phyloP scores from a whole-genome alignment of 2,329 filamentous ascomycete genomes.

The Cercospora janseana region DNA sequence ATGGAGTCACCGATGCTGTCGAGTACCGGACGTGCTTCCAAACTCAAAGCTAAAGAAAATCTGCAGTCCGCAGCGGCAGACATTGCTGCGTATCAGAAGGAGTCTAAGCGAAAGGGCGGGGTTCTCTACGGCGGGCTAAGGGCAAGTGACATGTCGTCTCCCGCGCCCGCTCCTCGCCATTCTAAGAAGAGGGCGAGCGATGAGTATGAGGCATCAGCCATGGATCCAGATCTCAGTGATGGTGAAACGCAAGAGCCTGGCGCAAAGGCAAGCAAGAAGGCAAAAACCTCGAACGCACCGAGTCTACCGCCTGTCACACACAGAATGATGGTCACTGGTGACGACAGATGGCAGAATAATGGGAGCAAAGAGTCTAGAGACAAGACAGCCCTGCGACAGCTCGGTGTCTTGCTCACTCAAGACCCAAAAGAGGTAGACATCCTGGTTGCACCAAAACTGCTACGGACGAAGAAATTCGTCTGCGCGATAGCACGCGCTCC shows the following conservation, averaged over 20 bases:
- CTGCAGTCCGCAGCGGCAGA: slow-evolving; percentile 78
- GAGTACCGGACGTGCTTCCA: slow-evolving; percentile 75
- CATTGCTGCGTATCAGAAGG: slow-evolving; percentile 87
- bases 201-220: slow-evolving; percentile 42
- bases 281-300: slow-evolving; percentile 47
- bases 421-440: slow-evolving; percentile 77
- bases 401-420: slow-evolving; percentile 81
- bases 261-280: slow-evolving; percentile 50
- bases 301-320: slow-evolving; percentile 64
- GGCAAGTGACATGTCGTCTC: slow-evolving; percentile 39
- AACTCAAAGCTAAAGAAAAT: slow-evolving; percentile 74
- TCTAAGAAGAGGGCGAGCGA: slow-evolving; percentile 41
- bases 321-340: slow-evolving; percentile 79
- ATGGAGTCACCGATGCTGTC: slow-evolving; percentile 69
- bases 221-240: slow-evolving; percentile 46
- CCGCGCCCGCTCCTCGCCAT: slow-evolving; percentile 23
- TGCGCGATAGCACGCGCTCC: slow-evolving; percentile 80
- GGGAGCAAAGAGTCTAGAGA: slow-evolving; percentile 74
- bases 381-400: slow-evolving; percentile 72
- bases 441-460: slow-evolving; percentile 79
- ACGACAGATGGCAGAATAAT: slow-evolving; percentile 75
- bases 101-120: slow-evolving; percentile 76
- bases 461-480: slow-evolving; percentile 92
- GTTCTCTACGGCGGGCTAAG: slow-evolving; percentile 59
- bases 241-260: slow-evolving; percentile 45